phyloP scores from a whole-genome alignment of 257 asterid species.

The Solanum medicagineum region DNA sequence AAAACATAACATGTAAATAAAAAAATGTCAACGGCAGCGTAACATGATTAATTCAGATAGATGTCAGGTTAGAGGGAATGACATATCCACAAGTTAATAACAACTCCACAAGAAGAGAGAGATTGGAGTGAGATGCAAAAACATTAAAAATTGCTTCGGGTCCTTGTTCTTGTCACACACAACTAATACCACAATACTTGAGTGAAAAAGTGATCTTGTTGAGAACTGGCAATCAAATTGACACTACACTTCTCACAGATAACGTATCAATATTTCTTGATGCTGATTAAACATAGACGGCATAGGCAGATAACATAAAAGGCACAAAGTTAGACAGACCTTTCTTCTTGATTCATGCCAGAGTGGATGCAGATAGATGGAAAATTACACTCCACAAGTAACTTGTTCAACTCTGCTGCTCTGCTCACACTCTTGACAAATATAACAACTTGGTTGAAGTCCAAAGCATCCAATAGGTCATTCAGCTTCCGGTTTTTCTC shows the following conservation, averaged over 20 bases:
- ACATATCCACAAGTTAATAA: neutral
- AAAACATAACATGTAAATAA: neutral
- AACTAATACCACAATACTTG: neutral
- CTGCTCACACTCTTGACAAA: constrained; percentile 85
- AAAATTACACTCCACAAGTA: constrained; percentile 82
- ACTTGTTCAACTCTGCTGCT: constrained; percentile 88
- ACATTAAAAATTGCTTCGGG: neutral
- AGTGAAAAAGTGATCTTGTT: neutral
- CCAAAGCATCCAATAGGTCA: constrained; percentile 85
- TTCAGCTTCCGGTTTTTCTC: constrained; percentile 90
- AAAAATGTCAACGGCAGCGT: neutral
- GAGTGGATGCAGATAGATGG: constrained; percentile 92
- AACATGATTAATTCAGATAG: neutral
- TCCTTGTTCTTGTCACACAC: neutral
- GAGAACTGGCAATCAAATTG: neutral
- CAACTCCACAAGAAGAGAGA: neutral
- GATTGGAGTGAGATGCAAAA: neutral
- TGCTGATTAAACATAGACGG: neutral
- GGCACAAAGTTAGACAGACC: constrained; percentile 21
- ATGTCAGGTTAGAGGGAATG: neutral
- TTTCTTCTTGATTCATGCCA: constrained; percentile 95
- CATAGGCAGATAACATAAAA: neutral
- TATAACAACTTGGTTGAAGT: constrained; percentile 86
- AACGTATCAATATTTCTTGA: neutral
- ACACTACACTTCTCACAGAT: neutral